A percentile compares a stretch with the other conserved stretches of the same genome.
Evolutionary conservation across 768 basidiomycete genomes (phyloP).

Genomic region (Coprinopsis cinerea): DNA sequence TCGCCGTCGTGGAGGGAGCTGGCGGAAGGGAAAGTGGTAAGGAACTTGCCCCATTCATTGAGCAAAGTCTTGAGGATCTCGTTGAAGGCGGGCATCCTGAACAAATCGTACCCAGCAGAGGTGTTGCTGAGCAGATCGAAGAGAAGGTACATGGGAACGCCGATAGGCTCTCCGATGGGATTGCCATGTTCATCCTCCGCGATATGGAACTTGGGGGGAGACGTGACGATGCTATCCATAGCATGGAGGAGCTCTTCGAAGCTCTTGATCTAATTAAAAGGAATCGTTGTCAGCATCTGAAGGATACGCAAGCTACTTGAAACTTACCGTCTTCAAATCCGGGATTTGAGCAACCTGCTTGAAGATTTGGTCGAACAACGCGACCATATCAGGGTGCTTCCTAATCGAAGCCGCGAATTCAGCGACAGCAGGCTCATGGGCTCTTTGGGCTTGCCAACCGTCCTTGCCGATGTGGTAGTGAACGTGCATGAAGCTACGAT

Average conservation of each 20-base stretch:
- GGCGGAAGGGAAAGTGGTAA: slow-evolving; percentile 25
- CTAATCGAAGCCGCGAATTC: too few species aligned
- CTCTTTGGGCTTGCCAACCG: background rate
- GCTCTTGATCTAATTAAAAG: slow-evolving; percentile 13
- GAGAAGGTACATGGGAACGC: slow-evolving; percentile 42
- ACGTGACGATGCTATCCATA: slow-evolving; percentile 37
- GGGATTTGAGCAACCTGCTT: too few species aligned
- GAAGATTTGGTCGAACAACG: too few species aligned
- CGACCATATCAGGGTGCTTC: too few species aligned
- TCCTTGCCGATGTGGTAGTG: background rate
- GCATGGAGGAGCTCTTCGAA: slow-evolving; percentile 34
- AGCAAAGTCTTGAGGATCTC: slow-evolving; percentile 40
- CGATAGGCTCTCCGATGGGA: slow-evolving; percentile 28
- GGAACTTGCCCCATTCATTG: slow-evolving; percentile 42
- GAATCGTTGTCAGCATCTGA: too few species aligned
- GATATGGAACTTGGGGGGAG: slow-evolving; percentile 30
- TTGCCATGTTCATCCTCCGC: background rate
- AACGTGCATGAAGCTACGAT: background rate
- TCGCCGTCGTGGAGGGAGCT: slow-evolving; percentile 22
- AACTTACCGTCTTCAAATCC: too few species aligned
- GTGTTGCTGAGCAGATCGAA: slow-evolving; percentile 35
- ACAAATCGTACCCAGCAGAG: slow-evolving; percentile 22
- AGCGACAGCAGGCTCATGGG: background rate
- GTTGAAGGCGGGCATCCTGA: slow-evolving; percentile 42
- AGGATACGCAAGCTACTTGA: too few species aligned